These are phyloP conservation scores for Iris macrosiphon DNA, from an alignment of 106 monocot species.

Conservation along the genomic window DNA sequence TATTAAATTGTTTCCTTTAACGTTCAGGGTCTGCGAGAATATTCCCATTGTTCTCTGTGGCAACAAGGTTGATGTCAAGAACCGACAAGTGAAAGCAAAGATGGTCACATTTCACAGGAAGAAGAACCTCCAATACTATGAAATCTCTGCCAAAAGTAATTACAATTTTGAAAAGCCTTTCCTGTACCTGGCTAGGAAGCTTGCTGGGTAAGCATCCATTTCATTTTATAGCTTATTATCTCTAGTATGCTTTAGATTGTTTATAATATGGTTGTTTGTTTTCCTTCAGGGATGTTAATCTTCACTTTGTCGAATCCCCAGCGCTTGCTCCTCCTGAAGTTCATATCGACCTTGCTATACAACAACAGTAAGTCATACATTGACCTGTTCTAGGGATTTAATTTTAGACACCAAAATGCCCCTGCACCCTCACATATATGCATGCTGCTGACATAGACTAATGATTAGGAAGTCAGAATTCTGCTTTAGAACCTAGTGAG, in stretches of 20 bases:
- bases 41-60: constrained; percentile 36
- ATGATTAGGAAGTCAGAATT: no score
- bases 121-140: constrained; percentile 41
- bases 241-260: no score
- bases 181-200: constrained; percentile 34
- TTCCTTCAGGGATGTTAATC: constrained; percentile 43
- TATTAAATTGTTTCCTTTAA: background rate
- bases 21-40: constrained; percentile 24
- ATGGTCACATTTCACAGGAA: constrained; percentile 33
- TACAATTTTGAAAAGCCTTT: constrained; percentile 38
- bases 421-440: no score
- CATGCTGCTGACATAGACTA: no score
- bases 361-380: constrained; percentile 56
- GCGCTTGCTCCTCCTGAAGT: constrained; percentile 79
- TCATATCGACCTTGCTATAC: constrained; percentile 48
- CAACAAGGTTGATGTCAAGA: constrained; percentile 41
- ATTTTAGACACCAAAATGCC: no score
- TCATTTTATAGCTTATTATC: no score
- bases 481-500: no score
- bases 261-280: no score
- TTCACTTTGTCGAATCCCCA: constrained; percentile 70
- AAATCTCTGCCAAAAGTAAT: constrained; percentile 42
- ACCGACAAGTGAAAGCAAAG: constrained; percentile 35
- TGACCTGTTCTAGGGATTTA: no score
- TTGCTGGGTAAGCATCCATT: constrained; percentile 36